Conservation (phyloP, 2,329 filamentous ascomycete species). For the Colletotrichum theobromicola region DNA sequence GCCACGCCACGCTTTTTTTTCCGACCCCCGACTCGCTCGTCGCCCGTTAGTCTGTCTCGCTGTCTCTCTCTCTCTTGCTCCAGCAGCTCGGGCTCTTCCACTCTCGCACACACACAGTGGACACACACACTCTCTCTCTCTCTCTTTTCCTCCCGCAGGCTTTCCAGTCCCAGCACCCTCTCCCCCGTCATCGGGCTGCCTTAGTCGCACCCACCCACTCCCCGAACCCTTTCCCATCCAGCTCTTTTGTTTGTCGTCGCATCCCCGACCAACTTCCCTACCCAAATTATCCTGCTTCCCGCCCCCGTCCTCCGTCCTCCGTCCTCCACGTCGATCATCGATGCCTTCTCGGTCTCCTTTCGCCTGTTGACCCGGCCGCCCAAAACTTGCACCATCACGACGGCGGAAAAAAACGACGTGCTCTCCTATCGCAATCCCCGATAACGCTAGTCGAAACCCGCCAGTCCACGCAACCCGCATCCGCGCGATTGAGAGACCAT, state of each 20-base stretch:
- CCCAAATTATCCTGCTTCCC: neutral
- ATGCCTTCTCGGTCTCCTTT: slow-evolving; percentile 15
- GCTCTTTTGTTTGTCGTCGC: slow-evolving; percentile 14
- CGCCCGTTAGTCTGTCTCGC: neutral
- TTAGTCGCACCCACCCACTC: slow-evolving; percentile 20
- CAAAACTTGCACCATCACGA: neutral
- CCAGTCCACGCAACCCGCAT: neutral
- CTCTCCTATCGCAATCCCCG: slow-evolving; percentile 10
- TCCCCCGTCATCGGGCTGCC: slow-evolving; percentile 13
- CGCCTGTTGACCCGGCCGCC: slow-evolving; percentile 15
- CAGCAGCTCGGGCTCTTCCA: neutral
- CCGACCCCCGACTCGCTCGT: neutral
- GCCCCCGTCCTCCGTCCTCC: neutral
- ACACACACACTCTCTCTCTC: neutral
- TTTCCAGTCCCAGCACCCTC: neutral
- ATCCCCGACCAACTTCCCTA: slow-evolving; percentile 15
- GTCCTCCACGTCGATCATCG: slow-evolving; percentile 19
- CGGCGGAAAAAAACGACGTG: neutral
- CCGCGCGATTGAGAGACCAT: slow-evolving; percentile 8
- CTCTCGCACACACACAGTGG: neutral
- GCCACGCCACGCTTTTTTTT: slow-evolving; percentile 1
- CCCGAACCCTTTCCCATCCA: slow-evolving; percentile 7
- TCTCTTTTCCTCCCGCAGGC: neutral
- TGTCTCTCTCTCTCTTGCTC: neutral
- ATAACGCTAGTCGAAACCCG: slow-evolving; percentile 10